Evolutionary conservation across 306 rosid species (phyloP).

Genomic region (Datisca glomerata): DNA sequence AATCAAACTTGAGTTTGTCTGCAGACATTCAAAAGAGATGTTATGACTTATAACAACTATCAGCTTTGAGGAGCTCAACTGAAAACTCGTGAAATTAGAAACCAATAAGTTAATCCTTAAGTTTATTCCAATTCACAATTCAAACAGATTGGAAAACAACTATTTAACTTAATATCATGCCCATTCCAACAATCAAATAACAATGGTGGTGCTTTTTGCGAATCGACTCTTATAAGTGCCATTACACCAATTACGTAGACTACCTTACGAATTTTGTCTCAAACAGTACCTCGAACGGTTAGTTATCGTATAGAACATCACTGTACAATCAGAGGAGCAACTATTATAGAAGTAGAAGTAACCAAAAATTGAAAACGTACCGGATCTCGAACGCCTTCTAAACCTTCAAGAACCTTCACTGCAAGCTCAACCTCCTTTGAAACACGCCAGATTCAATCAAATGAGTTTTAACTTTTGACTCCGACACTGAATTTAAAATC

Average conservation of each 20-base stretch:
- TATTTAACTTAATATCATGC: too few species aligned
- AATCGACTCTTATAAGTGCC: too few species aligned
- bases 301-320: neutral
- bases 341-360: neutral
- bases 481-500: too few species aligned
- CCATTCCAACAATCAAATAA: too few species aligned
- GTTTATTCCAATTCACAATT: too few species aligned
- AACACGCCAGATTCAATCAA: neutral
- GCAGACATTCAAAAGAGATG: slow-evolving; percentile 16
- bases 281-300: slow-evolving; percentile 1
- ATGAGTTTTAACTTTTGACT: too few species aligned
- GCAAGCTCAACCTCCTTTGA: slow-evolving; percentile 63
- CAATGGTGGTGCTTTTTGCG: too few species aligned
- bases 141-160: too few species aligned
- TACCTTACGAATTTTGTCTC: neutral
- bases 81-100: neutral
- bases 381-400: slow-evolving; percentile 71
- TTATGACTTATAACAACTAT: too few species aligned
- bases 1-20: slow-evolving; percentile 65
- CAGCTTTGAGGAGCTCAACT: neutral
- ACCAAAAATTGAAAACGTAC: too few species aligned
- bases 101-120: too few species aligned
- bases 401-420: slow-evolving; percentile 49
- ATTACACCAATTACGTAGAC: too few species aligned
- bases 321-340: slow-evolving; percentile 3